A percentile compares a stretch with the other conserved stretches of the same genome.
phyloP scores from a whole-genome alignment of 1,284 basidiomycete genomes.

The Fomitopsis schrenkii region DNA sequence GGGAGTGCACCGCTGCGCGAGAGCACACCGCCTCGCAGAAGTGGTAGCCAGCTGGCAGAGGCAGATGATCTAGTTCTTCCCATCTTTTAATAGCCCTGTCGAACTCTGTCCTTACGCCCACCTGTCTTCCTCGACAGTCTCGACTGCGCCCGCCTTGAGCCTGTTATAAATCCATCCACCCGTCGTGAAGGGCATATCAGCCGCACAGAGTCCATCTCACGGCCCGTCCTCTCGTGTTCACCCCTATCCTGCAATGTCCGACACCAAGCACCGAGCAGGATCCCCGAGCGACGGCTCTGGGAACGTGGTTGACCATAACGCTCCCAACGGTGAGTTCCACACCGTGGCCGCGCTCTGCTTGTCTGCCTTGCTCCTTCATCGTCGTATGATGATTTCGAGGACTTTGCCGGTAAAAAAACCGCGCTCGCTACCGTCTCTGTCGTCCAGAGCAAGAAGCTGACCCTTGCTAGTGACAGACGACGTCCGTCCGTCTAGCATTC shows the following conservation, averaged over 20 bases:
- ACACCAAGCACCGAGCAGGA: slow-evolving; percentile 23
- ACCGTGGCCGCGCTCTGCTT: too few relatives aligned
- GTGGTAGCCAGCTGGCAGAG: not conserved
- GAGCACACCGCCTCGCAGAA: not conserved
- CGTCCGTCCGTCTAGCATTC: slow-evolving; percentile 37
- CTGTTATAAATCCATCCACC: not conserved
- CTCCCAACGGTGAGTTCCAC: slow-evolving; percentile 52
- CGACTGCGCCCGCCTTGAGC: not conserved
- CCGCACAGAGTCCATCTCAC: not conserved
- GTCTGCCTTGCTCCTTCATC: too few relatives aligned
- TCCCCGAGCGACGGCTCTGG: slow-evolving; percentile 31
- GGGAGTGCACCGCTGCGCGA: not conserved
- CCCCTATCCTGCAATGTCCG: slow-evolving; percentile 5
- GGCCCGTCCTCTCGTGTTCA: not conserved
- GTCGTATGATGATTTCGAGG: too few relatives aligned
- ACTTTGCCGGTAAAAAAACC: too few relatives aligned
- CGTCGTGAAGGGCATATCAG: not conserved
- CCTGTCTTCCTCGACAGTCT: not conserved
- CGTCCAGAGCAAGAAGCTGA: not conserved
- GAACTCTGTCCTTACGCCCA: not conserved
- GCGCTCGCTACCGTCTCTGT: not conserved
- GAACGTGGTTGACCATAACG: slow-evolving; percentile 76
- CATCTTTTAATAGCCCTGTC: not conserved
- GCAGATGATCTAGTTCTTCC: not conserved
- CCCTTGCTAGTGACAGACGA: slow-evolving; percentile 17